Evolutionary conservation across 1,284 basidiomycete species (phyloP), one percentile per base, ranked within the genome.

Genomic region (Exobasidium cylindrosporum): DNA sequence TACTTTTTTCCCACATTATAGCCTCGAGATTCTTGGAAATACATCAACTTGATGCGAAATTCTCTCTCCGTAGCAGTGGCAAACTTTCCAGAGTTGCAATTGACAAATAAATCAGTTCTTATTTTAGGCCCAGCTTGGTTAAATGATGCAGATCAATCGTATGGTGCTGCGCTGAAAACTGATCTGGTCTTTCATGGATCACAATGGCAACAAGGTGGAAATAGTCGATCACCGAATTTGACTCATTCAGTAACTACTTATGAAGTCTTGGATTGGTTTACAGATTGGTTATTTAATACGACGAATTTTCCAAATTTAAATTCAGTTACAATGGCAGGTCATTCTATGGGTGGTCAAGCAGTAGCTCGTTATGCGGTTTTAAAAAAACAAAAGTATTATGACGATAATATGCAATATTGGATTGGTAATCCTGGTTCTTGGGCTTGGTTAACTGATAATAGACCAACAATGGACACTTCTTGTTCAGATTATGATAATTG

Each of bases 321-420:
- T n/a, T 55, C 52, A 4, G 73, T 73, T 45, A 65, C 69, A 31
- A 21, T 77, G 14, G 69, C 67, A 4, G 74, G 74, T 31, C 74
- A 77, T 63, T 74, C 72, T 47, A 70, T 77, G 69, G 74, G 73
- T 21, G 74, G 73, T 1, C 74, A 77, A 60, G 69, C 67, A 59
- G 68, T 64, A 21, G 67, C 69, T 44, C 66, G 73, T 24, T 77
- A 77, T 49, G 59, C 73, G 0, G 17, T 76, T 7, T 28, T 67
- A 14, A 68, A 68, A 46, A 63, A 67, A 54, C 40, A 60, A 17
- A 67, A 67, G 61, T 10, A 14, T 1, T 67, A 67, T 45, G 61
- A 64, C 49, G 52, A 59, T 32, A 60, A 60, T 54, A 61, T 67
- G 23, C 30, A 55, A 11, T 76, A 60, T 46, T 76, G 73, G 73